These are phyloP conservation scores for Sugiyamaella marilandica DNA, from an alignment of 805 yeast genomes.

Conservation along the genomic window DNA sequence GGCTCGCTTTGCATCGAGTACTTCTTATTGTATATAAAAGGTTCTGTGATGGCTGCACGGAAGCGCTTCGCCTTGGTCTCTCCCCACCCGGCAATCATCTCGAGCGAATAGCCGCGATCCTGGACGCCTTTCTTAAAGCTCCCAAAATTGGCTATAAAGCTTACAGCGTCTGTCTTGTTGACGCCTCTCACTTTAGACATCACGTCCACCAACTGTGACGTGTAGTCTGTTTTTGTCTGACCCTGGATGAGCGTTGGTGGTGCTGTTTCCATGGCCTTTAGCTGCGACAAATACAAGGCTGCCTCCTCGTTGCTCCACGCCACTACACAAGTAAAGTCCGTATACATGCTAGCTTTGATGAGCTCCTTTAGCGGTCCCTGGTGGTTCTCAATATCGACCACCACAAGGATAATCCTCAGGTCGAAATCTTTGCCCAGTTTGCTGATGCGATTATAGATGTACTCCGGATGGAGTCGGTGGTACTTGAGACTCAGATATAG, in stretches of 20 bases:
- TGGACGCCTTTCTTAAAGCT: conserved; percentile 20
- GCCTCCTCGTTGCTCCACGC: conserved; percentile 37
- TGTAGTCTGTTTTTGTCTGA: conserved; percentile 27
- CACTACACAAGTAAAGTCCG: conserved; percentile 32
- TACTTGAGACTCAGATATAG: conserved; percentile 34
- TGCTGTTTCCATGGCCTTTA: conserved; percentile 30
- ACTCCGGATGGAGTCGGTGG: conserved; percentile 38
- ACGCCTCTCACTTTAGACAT: conserved; percentile 35
- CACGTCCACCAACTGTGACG: conserved; percentile 32
- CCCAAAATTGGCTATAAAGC: conserved; percentile 32
- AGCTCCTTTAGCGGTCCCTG: conserved; percentile 32
- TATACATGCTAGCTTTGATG: conserved; percentile 30
- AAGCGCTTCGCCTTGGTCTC: conserved; percentile 23
- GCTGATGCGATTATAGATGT: conserved; percentile 35
- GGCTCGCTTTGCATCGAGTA: conserved; percentile 9
- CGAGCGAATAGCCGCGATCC: conserved; percentile 17
- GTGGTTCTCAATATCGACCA: conserved; percentile 38
- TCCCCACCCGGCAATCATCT: conserved; percentile 26
- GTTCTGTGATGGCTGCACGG: conserved; percentile 21
- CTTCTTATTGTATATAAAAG: conserved; percentile 21
- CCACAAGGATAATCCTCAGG: conserved; percentile 31
- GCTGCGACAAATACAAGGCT: conserved; percentile 33
- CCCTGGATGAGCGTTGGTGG: conserved; percentile 33
- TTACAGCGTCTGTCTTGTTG: conserved; percentile 35
- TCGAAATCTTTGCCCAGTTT: conserved; percentile 30